Evolutionary conservation across 768 basidiomycete genomes (phyloP).

Genomic region (Clitopilus hobsonii): DNA sequence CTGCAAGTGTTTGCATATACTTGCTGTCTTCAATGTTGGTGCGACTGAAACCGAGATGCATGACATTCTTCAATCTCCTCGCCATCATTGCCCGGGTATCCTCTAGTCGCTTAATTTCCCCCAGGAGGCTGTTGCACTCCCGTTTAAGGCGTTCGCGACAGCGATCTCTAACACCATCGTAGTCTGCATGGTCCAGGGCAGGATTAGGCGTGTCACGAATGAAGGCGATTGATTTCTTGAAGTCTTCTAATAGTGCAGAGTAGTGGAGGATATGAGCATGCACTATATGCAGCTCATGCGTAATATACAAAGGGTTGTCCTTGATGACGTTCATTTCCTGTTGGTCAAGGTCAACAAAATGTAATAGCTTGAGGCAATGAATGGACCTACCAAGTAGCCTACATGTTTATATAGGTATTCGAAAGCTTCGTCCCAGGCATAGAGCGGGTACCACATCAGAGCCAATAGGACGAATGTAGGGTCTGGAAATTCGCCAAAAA

Average conservation of each 20-base stretch:
- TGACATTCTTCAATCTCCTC: constrained; percentile 43
- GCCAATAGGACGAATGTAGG: constrained; percentile 52
- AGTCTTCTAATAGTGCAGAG: constrained; percentile 47
- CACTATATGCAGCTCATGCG: constrained; percentile 50
- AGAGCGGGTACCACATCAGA: constrained; percentile 54
- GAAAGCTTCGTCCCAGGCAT: constrained; percentile 57
- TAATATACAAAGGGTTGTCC: constrained; percentile 36
- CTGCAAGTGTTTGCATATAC: constrained; percentile 34
- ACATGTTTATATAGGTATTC: constrained; percentile 49
- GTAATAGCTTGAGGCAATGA: constrained; percentile 7
- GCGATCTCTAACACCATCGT: constrained; percentile 10
- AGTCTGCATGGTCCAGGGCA: constrained; percentile 24
- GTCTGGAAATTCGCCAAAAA: constrained; percentile 36
- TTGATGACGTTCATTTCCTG: constrained; percentile 43
- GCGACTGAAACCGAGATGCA: constrained; percentile 44
- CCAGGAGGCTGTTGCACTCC: constrained; percentile 43
- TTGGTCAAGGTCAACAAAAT: not conserved
- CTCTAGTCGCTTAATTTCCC: constrained; percentile 47
- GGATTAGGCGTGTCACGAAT: constrained; percentile 45
- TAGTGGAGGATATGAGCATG: constrained; percentile 58
- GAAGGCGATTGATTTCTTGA: constrained; percentile 47
- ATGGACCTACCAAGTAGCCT: constrained; percentile 35
- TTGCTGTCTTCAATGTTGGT: constrained; percentile 46
- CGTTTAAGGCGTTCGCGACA: constrained; percentile 25
- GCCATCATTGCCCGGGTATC: constrained; percentile 34